A percentile compares a stretch with the other conserved stretches of the same genome.
These are phyloP conservation scores for Dictyostelium discoideum DNA, from an alignment of 78 protist species.

Conservation along the genomic window DNA sequence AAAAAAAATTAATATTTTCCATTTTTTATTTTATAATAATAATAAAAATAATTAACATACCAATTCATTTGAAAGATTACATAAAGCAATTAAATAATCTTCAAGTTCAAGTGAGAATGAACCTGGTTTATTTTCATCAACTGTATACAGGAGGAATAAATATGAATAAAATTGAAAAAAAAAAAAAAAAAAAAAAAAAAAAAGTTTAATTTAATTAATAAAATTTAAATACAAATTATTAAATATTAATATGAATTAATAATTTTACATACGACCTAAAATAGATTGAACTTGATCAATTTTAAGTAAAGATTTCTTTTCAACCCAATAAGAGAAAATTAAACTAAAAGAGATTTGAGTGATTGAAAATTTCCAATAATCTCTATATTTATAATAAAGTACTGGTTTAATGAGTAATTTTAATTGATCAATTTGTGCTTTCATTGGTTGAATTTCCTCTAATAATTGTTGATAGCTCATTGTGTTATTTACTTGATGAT, in stretches of 20 bases:
- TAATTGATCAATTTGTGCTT: constrained; percentile 18
- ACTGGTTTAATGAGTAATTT: constrained; percentile 31
- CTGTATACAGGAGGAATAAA: not conserved
- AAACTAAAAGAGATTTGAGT: constrained; percentile 36
- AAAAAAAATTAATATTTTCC: too few relatives aligned
- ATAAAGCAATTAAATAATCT: constrained; percentile 80
- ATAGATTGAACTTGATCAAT: constrained; percentile 30
- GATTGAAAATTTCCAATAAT: constrained; percentile 44
- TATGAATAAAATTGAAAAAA: not conserved
- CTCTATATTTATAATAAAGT: constrained; percentile 64
- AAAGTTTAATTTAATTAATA: too few relatives aligned
- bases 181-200: too few relatives aligned
- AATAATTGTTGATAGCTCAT: not conserved
- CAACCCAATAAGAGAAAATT: constrained; percentile 56
- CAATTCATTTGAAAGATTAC: constrained; percentile 77
- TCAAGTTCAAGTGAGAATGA: constrained; percentile 71
- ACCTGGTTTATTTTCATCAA: not conserved
- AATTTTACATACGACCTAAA: constrained; percentile 13
- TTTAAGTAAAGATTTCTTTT: constrained; percentile 12
- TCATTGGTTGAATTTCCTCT: not conserved
- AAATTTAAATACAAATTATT: too few relatives aligned
- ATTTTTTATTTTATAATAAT: too few relatives aligned
- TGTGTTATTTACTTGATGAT: not conserved
- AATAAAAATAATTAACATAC: not conserved
- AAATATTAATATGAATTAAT: not conserved